Conservation (phyloP, 768 basidiomycete species). For the Suillus variegatus region DNA sequence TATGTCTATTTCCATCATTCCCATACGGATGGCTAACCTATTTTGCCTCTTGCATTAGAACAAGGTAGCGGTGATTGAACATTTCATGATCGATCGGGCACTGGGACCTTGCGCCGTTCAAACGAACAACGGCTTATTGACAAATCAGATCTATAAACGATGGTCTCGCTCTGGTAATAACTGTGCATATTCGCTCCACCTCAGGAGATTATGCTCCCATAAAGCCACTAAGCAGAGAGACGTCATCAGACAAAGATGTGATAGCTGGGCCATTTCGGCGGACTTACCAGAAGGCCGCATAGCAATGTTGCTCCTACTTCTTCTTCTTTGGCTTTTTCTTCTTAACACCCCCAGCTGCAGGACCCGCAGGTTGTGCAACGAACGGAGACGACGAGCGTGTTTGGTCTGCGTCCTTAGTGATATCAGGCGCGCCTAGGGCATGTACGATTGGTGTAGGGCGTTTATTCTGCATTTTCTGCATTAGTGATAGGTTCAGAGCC, state of each 20-base stretch:
- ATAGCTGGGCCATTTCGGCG: neutral
- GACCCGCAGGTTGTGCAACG: conserved; percentile 31
- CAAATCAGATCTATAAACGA: neutral
- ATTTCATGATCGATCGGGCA: too few relatives aligned
- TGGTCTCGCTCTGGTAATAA: neutral
- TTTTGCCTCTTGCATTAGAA: neutral
- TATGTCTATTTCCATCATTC: neutral
- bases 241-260: neutral
- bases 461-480: conserved; percentile 83
- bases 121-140: neutral
- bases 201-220: neutral
- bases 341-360: conserved; percentile 63
- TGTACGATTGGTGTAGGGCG: conserved; percentile 38
- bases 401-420: conserved; percentile 23
- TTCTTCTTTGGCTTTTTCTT: conserved; percentile 88
- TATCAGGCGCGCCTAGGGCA: conserved; percentile 1
- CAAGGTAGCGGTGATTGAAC: neutral
- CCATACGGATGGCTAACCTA: neutral
- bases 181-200: neutral
- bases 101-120: neutral
- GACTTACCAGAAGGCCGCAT: neutral
- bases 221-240: neutral
- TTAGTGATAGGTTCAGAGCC: conserved; percentile 81
- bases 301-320: conserved; percentile 42
- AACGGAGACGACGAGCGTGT: conserved; percentile 36